Base-by-base conservation (phyloP, 2,329 filamentous ascomycete genomes). In the Daldinia sp. region DNA sequence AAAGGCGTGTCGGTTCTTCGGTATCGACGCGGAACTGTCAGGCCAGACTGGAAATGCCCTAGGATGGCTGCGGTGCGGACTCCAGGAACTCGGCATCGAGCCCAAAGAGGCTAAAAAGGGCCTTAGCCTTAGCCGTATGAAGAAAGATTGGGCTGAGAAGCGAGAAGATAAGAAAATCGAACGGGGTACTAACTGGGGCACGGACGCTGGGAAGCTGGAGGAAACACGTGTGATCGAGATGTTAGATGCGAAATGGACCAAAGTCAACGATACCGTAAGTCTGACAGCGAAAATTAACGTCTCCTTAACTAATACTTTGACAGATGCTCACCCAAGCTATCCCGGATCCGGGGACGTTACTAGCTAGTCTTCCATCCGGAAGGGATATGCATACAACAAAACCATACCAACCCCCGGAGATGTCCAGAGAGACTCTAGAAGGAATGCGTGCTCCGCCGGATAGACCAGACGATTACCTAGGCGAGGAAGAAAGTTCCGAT, bases 1-100 rank as follows among this genome's bases (percentile, higher is more conserved):
- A 23, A 94, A 93, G 72, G 94, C 94, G 0, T 97, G 94, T 76
- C 87, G 96, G 1, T 97, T 98, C 78, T 90, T 98, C 63, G 96
- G 90, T 0, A 91, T 98, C 56, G 94, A 98, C 78, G 92, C 94
- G 1, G 96, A 99, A 76, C 78, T 94, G 10, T 89, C 89, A 1
- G 93, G 92, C 0, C 90, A 95, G 79, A 92, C 91, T 0, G 96
- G 94, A 1, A 91, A 91, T 58, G 96, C 89, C 0, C 92, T 99
- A 65, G 94, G 92, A 0, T 98, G 95, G 94, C 81, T 97, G 51
- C 85, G 89, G 46, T 94, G 92, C 6, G 94, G 92, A 0, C 87
- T 91, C 70, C 89, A 89, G 68, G 91, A 94, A 71, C 81, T 98
- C 4, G 93, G 92, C 0, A 82, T 94, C 7, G 85, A 88, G 68